phyloP scores from a whole-genome alignment of 371 early-diverging fungal genomes.

The Mucor plumbeus region DNA sequence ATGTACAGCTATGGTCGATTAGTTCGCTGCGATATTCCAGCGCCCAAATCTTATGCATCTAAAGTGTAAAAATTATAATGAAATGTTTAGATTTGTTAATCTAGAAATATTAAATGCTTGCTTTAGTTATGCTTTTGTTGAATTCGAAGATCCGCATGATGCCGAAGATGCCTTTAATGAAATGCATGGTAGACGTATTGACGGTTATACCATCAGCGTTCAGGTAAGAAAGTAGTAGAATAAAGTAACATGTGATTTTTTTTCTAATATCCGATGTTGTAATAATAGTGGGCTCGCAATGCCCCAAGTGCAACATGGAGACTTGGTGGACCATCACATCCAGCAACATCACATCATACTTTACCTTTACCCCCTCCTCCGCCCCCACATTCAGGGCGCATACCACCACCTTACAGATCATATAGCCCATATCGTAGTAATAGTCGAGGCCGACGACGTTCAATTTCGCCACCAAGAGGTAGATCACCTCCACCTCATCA shows the following conservation, averaged over 20 bases:
- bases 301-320: conserved; percentile 27
- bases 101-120: background rate
- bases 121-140: conserved; percentile 87
- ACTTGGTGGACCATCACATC: conserved; percentile 23
- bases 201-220: conserved; percentile 77
- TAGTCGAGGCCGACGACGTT: conserved; percentile 11
- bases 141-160: conserved; percentile 89
- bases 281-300: conserved; percentile 23
- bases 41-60: conserved; percentile 65
- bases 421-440: conserved; percentile 23
- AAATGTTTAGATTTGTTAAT: too few relatives aligned
- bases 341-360: conserved; percentile 14
- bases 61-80: conserved; percentile 60
- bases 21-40: conserved; percentile 86
- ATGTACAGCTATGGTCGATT: conserved; percentile 75
- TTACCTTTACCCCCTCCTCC: conserved; percentile 4
- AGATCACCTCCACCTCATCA: conserved; percentile 27
- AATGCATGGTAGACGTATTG: conserved; percentile 85
- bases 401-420: conserved; percentile 2
- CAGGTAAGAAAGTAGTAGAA: conserved; percentile 59
- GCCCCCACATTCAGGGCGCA: conserved; percentile 11
- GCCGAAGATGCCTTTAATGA: conserved; percentile 89
- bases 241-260: conserved; percentile 14
- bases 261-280: background rate
- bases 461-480: conserved; percentile 37